Evolutionary conservation across 805 yeast genomes (phyloP).

Genomic region (Candida montana): DNA sequence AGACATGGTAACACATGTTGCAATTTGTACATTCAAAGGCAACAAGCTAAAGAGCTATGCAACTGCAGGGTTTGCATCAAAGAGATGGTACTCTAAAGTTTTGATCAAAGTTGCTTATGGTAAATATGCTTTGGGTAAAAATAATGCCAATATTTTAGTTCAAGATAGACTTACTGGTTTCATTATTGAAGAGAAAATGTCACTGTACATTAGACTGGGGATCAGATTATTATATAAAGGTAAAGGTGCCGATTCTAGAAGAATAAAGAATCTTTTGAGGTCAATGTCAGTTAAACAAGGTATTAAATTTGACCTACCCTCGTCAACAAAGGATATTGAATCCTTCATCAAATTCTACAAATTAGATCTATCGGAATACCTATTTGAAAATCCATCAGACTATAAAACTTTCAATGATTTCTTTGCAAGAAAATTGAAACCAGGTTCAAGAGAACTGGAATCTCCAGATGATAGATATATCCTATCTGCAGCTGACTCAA

Average conservation of each 20-base stretch:
- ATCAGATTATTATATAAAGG: slow-evolving; percentile 80
- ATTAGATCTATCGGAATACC: slow-evolving; percentile 69
- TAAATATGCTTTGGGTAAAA: slow-evolving; percentile 75
- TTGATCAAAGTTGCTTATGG: slow-evolving; percentile 86
- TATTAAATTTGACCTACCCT: slow-evolving; percentile 66
- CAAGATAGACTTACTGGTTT: slow-evolving; percentile 89
- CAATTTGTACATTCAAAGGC: slow-evolving; percentile 76
- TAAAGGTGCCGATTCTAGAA: slow-evolving; percentile 52
- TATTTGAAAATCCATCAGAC: slow-evolving; percentile 32
- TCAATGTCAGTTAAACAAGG: slow-evolving; percentile 80
- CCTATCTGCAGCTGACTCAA: slow-evolving; percentile 70
- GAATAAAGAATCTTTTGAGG: slow-evolving; percentile 55
- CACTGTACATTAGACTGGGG: slow-evolving; percentile 81
- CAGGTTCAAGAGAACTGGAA: slow-evolving; percentile 68
- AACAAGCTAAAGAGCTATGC: slow-evolving; percentile 72
- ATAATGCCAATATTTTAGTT: slow-evolving; percentile 90
- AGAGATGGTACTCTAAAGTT: slow-evolving; percentile 83
- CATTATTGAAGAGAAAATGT: slow-evolving; percentile 90
- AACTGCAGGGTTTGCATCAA: slow-evolving; percentile 74
- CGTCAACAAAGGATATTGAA: slow-evolving; percentile 60
- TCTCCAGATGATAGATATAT: slow-evolving; percentile 22
- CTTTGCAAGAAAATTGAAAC: slow-evolving; percentile 72
- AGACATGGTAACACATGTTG: slow-evolving; percentile 81
- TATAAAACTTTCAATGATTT: slow-evolving; percentile 82
- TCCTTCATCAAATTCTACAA: slow-evolving; percentile 80